Percentiles rank a stretch among this genome's conserved stretches.
Evolutionary conservation across 1,139 yeast genomes (phyloP).

Genomic region (Blastobotrys malaysiensis): DNA sequence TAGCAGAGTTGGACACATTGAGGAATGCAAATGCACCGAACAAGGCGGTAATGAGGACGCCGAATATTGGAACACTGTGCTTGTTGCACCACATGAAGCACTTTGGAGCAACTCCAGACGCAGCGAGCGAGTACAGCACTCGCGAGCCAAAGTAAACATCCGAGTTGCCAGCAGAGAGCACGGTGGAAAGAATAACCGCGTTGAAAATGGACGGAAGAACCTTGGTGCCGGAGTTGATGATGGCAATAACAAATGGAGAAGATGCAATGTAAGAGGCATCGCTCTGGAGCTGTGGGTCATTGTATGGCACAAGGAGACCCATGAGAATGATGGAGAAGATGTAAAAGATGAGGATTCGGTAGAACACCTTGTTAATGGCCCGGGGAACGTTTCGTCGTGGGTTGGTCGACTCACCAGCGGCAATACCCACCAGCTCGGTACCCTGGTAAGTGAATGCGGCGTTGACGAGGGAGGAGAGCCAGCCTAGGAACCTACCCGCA

Average conservation of each 20-base stretch:
- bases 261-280: conserved; percentile 54
- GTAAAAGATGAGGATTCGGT: conserved; percentile 70
- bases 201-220: conserved; percentile 61
- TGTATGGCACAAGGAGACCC: conserved; percentile 72
- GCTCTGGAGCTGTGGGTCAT: conserved; percentile 49
- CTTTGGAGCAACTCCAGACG: conserved; percentile 48
- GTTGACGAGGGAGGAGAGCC: conserved; percentile 55
- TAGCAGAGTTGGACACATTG: conserved; percentile 56
- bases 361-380: conserved; percentile 70
- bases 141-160: conserved; percentile 62
- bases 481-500: conserved; percentile 56
- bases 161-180: conserved; percentile 70
- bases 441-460: conserved; percentile 77
- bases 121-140: conserved; percentile 54
- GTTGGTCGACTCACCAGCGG: conserved; percentile 72
- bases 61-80: conserved; percentile 56
- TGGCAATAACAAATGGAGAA: conserved; percentile 70
- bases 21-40: conserved; percentile 49
- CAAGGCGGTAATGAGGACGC: conserved; percentile 42
- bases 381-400: conserved; percentile 73
- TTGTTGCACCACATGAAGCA: conserved; percentile 41
- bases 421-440: conserved; percentile 68
- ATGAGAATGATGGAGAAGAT: conserved; percentile 57
- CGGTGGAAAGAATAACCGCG: conserved; percentile 54
- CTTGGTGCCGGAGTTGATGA: conserved; percentile 60